phyloP scores from a whole-genome alignment of 257 asterid genomes.

The Capsicum chinense region DNA sequence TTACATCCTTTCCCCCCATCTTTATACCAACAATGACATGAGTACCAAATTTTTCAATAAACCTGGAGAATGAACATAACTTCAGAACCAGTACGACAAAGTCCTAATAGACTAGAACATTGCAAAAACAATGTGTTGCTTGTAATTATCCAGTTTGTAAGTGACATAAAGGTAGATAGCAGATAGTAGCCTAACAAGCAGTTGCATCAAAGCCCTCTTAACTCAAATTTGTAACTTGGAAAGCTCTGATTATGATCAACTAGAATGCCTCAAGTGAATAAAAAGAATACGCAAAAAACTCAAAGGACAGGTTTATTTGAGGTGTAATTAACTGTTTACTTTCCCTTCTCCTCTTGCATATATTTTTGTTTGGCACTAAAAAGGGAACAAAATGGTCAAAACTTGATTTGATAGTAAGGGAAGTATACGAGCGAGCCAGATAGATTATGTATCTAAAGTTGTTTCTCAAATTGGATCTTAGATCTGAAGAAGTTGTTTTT shows the following conservation, averaged over 20 bases:
- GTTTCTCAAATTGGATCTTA: not conserved
- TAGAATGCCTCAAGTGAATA: not conserved
- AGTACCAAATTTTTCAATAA: conserved; percentile 89
- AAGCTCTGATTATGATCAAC: conserved; percentile 7
- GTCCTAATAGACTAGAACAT: not conserved
- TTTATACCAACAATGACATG: conserved; percentile 90
- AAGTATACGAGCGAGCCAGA: not conserved
- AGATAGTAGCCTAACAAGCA: not conserved
- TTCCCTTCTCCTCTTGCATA: not conserved
- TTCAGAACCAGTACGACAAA: conserved; percentile 16
- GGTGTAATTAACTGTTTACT: conserved; percentile 2
- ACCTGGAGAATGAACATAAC: conserved; percentile 54
- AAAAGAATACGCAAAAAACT: not conserved
- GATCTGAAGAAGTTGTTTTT: not conserved
- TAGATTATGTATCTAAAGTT: conserved; percentile 11
- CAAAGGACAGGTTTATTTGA: not conserved
- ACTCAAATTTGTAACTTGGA: conserved; percentile 14
- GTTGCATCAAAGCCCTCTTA: not conserved
- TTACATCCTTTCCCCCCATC: conserved; percentile 98
- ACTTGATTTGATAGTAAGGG: not conserved
- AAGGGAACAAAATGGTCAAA: not conserved
- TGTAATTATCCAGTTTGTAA: conserved; percentile 2
- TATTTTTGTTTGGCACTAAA: not conserved
- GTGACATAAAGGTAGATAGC: not conserved
- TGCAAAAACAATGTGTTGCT: conserved; percentile 9